Base-by-base conservation (phyloP, 345 rosid genomes). In the Isatis tinctoria region DNA sequence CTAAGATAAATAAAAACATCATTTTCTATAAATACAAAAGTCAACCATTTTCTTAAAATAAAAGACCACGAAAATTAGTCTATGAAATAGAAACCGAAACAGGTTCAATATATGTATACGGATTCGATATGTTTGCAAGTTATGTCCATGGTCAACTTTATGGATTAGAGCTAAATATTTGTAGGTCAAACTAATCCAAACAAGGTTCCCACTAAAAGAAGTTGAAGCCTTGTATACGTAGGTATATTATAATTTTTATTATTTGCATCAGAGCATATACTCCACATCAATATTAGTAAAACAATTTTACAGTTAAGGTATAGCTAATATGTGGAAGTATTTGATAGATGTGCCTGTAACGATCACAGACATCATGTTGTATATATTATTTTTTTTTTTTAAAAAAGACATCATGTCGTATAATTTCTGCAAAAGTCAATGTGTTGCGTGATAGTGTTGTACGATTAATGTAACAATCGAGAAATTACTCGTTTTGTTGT, bases 121-220 rank as follows among this genome's bases (percentile, higher is more conserved):
- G n/a, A 60, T 13, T 47, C 12, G 11, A 17, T 17, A 13, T 35
- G 53, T 17, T 45, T 45, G 51, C 53, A 47, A 47, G 12, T 17
- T 47, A 20, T 18, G 53, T 48, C 27, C 18, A 24, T 18, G 22
- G 44, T 32, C 24, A 20, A 17, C n/a, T 11, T 54, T 18, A 11
- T 10, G 28, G 28, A 39, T 16, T 16, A 67, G 44, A 44, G 36
- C 53, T n/a, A 61, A 27, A 68, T 54, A 26, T 28, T 12, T 33
- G 9, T 8, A 2, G n/a, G 56, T 39, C 57, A 69, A 66, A 37
- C 13, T 36, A 36, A 22, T 66, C 17, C 20, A 66, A 32, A 70
- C 56, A 69, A 69, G 74, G 45, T 32, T 43, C 32, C 65, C 65
- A 30, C 74, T 57, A 30, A 69, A 69, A 48, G n/a, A 18, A 2